Evolutionary conservation across 768 basidiomycete species (phyloP).

Genomic region (Trametes cubensis): DNA sequence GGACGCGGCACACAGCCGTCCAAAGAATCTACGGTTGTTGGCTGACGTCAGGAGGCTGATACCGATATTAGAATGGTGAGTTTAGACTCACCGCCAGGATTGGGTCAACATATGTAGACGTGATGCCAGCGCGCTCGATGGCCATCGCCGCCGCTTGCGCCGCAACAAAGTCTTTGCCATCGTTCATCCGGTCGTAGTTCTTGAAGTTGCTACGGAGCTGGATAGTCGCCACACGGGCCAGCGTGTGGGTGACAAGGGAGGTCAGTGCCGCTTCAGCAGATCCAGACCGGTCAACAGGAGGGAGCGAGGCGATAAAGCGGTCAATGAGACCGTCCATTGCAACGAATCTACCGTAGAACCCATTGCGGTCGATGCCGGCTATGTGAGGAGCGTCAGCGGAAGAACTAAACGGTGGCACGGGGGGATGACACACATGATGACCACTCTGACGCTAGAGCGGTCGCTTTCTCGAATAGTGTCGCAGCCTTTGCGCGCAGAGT

Average conservation of each 20-base stretch:
- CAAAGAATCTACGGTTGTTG: slow-evolving; percentile 21
- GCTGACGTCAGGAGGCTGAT: not conserved
- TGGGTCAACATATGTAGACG: slow-evolving; percentile 18
- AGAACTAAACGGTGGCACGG: not conserved
- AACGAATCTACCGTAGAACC: slow-evolving; percentile 22
- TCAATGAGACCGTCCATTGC: slow-evolving; percentile 28
- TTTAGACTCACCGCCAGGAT: slow-evolving; percentile 23
- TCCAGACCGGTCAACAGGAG: slow-evolving; percentile 19
- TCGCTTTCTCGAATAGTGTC: slow-evolving; percentile 63
- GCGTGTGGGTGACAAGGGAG: slow-evolving; percentile 47
- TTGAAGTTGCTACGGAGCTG: slow-evolving; percentile 54
- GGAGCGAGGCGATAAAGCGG: slow-evolving; percentile 27
- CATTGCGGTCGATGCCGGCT: slow-evolving; percentile 15
- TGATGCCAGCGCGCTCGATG: slow-evolving; percentile 14
- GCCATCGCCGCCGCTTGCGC: slow-evolving; percentile 16
- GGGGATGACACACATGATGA: slow-evolving; percentile 28
- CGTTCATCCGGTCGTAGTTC: slow-evolving; percentile 36
- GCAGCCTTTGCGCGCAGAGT: slow-evolving; percentile 55
- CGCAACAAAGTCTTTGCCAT: slow-evolving; percentile 27
- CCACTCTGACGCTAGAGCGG: slow-evolving; percentile 50
- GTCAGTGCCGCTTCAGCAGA: slow-evolving; percentile 12
- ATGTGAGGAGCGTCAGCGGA: not conserved
- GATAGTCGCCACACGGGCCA: slow-evolving; percentile 52
- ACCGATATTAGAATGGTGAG: not conserved
- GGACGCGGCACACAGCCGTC: slow-evolving; percentile 24